Evolutionary conservation across 495 filamentous ascomycete species (phyloP), one percentile per base, ranked within the genome.

Genomic region (Penicillium tannophilum): DNA sequence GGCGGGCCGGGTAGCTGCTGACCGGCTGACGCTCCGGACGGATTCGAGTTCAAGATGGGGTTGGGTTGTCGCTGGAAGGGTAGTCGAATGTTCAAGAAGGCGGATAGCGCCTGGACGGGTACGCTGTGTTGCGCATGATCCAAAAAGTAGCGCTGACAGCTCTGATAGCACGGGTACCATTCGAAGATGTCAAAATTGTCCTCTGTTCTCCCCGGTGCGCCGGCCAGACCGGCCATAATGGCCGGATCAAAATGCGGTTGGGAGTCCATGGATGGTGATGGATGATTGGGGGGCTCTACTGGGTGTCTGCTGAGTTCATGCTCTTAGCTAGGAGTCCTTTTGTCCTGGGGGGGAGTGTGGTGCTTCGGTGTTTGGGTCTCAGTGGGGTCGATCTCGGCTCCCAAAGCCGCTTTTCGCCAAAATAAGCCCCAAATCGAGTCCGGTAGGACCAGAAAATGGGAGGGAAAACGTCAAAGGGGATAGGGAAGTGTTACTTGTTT

Each of bases 111-210:
- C 75, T 97, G 93, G 19, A 95, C 89, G 41, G 86, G 82, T 39
- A 79, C 83, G 58, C 84, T 88, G 74, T 95, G 90, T 68, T 98
- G 94, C 6, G 92, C 91, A 70, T 93, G 86, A 67, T 97, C 91
- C 63, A 97, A 78, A 75, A 98, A 98, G 79, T 95, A 97, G 41
- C 85, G 84, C 59, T 93, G 90, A 73, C 94, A 98, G 62, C 85
- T 91, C 70, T 93, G 90, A 73, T 96, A 97, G 50, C 88, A 85
- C 16, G 92, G 91, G 67, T 96, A 90, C 94, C 94, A 98, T 57
- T 91, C 89, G 70, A 97, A 86, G 57, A 97, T 88, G 72, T 97
- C 93, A 71, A 81, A 78, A 52, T 73, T 76, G 64, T 79, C 69
- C 52, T 75, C 71, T 48, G 75, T 64, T 52, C 69, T 48, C 11